These are phyloP conservation scores for Ogataea henricii DNA, from an alignment of 805 yeast species.

Conservation along the genomic window DNA sequence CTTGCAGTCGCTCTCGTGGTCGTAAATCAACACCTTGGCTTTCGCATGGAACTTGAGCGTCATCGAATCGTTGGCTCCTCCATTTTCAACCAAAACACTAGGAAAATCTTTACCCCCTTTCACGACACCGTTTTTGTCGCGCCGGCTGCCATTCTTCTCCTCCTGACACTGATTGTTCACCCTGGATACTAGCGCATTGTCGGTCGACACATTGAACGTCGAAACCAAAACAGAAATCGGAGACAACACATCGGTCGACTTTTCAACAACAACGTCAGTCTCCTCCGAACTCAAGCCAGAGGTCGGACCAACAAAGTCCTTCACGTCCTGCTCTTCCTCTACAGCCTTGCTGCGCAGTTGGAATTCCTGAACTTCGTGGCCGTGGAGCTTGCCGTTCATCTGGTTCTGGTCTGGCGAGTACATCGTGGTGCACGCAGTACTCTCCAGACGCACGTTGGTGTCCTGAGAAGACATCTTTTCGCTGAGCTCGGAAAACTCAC, in stretches of 20 bases:
- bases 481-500: constrained; percentile 5
- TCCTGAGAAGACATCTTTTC: constrained; percentile 5
- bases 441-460: constrained; percentile 7
- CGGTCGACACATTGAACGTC: constrained; percentile 1
- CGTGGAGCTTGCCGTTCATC: not conserved
- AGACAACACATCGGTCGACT: constrained; percentile 8
- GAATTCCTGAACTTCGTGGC: not conserved
- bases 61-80: constrained; percentile 2
- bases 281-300: constrained; percentile 13
- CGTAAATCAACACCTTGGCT: constrained; percentile 26
- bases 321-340: not conserved
- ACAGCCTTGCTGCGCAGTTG: no score
- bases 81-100: constrained; percentile 4
- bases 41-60: constrained; percentile 26
- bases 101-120: not conserved
- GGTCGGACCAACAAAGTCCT: not conserved
- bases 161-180: not conserved
- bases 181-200: not conserved
- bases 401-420: constrained; percentile 10
- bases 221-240: constrained; percentile 11
- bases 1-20: constrained; percentile 24
- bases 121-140: not conserved
- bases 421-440: constrained; percentile 15
- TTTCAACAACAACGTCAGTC: constrained; percentile 11
- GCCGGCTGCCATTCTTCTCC: not conserved